These are phyloP conservation scores for Parietaria judaica DNA, from an alignment of 306 rosid species.

Conservation along the genomic window DNA sequence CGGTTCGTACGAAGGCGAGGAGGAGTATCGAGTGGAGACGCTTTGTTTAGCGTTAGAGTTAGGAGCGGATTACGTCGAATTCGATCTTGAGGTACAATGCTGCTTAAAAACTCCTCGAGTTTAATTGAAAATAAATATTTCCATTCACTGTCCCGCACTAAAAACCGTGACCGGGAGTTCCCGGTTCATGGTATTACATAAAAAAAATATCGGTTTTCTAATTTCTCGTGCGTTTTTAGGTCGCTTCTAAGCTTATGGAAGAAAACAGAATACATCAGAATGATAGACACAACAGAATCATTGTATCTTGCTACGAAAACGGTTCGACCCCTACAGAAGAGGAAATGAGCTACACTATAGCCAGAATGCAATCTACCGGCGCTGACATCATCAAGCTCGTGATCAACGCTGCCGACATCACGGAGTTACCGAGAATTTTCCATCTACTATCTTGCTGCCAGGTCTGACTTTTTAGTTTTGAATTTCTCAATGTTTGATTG, in stretches of 20 bases:
- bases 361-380: constrained; percentile 27
- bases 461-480: constrained; percentile 16
- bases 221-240: constrained; percentile 14
- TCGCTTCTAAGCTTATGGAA: constrained; percentile 21
- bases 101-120: background rate
- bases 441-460: constrained; percentile 24
- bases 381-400: constrained; percentile 36
- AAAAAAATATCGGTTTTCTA: no score
- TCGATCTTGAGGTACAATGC: constrained; percentile 31
- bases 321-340: constrained; percentile 27
- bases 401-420: constrained; percentile 29
- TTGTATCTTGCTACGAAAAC: constrained; percentile 37
- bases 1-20: constrained; percentile 27
- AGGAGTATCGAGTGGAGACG: constrained; percentile 19
- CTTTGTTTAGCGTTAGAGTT: constrained; percentile 25
- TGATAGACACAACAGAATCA: constrained; percentile 19
- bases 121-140: no score
- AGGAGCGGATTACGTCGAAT: constrained; percentile 41
- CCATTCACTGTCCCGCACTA: no score
- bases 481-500: no score
- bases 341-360: constrained; percentile 21
- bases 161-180: no score
- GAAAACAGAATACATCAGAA: constrained; percentile 13
- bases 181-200: no score
- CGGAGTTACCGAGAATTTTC: constrained; percentile 31